Conservation (phyloP, 2,329 filamentous ascomycete genomes). For the Penicillium sp. region DNA sequence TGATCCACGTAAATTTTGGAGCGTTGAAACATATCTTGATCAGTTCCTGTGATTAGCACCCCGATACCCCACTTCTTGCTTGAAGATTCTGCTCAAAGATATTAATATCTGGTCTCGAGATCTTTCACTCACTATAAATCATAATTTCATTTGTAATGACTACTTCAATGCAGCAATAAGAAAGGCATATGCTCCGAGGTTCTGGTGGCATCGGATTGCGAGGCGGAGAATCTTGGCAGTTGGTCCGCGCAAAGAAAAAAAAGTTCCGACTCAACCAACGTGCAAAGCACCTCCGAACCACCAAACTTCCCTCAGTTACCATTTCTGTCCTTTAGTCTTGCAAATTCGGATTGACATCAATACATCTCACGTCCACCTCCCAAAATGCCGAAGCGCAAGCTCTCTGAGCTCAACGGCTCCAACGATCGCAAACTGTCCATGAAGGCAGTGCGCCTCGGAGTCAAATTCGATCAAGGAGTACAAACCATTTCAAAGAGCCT, state of each 20-base stretch:
- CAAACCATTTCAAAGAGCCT: constrained; percentile 50
- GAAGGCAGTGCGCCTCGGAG: constrained; percentile 38
- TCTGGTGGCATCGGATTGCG: background rate
- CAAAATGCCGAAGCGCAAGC: constrained; percentile 41
- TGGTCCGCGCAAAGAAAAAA: constrained; percentile 17
- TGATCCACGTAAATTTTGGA: background rate
- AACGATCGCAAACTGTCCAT: constrained; percentile 29
- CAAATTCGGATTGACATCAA: background rate
- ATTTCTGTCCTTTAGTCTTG: background rate
- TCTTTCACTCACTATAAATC: no score
- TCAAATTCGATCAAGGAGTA: constrained; percentile 48
- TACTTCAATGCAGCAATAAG: no score
- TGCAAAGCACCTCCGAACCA: constrained; percentile 1
- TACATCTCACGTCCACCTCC: background rate
- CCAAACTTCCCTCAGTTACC: background rate
- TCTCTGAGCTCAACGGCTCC: constrained; percentile 29
- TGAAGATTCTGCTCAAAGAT: no score
- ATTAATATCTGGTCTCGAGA: no score
- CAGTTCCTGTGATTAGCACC: no score
- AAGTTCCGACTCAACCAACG: constrained; percentile 8
- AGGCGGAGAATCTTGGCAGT: constrained; percentile 21
- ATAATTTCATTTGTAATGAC: no score
- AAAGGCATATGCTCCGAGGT: background rate
- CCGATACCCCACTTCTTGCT: no score
- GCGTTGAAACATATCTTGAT: background rate